Evolutionary conservation across 176 grass and related monocot genomes (phyloP), one percentile per base, ranked within the genome.

Genomic region (Aegilops bicornis): DNA sequence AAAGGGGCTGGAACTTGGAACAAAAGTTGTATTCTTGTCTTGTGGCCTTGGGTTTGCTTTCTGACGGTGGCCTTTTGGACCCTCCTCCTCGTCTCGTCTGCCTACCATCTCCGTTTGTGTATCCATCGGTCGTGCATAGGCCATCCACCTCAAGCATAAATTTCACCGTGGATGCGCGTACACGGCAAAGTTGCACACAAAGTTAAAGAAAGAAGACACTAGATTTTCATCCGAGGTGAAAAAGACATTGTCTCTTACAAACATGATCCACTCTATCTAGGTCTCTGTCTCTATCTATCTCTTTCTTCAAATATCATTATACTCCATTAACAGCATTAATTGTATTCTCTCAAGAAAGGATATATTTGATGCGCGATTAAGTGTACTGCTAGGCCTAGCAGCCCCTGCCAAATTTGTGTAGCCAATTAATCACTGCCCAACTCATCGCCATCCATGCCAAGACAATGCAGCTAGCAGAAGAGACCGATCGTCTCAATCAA

Each of bases 21-120:
- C n/a, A 7, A 52, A 52, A 11, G 42, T 32, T 4, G 72, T 42
- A 45, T 88, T 86, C 66, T 59, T 85, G 73, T 79, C 86, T 56
- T 92, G 69, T 52, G 45, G 1, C 25, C 76, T n/a, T 83, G 90
- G 71, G 70, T 85, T 72, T 82, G 52, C 30, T 47, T 83, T 69
- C 36, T 45, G 84, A 85, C 81, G 27, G 77, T 85, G 43, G 19
- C 88, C 45, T 61, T 68, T 83, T 56, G 66, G 66, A 73, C 14
- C 73, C 15, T 87, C n/a, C 6, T 43, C 16, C 22, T 66, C 40
- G n/a, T n/a, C 31, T 31, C 2, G 8, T 50, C 22, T 19, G 22
- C 5, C 36, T 19, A 2, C 60, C 8, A 60, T 60, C 50, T 45
- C 37, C 8, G n/a, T n/a, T n/a, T n/a, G n/a, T n/a, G 40, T 62